Evolutionary conservation across 164 flowering plant species (phyloP).

Genomic region (Euptelea pleiosperma): DNA sequence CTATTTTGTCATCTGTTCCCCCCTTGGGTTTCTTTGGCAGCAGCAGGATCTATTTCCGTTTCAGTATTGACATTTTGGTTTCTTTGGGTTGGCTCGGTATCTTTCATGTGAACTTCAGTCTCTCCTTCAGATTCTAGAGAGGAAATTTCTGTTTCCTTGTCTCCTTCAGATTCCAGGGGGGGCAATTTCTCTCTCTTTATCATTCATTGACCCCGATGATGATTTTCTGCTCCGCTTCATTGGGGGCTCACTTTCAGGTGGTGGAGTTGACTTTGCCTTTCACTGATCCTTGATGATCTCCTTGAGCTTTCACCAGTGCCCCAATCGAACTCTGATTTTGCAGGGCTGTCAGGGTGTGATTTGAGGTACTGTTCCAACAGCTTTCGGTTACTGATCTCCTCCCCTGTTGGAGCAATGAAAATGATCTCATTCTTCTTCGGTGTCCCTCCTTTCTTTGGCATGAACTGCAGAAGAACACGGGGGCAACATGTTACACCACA

Average conservation of each 20-base stretch:
- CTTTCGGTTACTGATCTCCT: slow-evolving; percentile 55
- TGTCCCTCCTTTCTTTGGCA: slow-evolving; percentile 59
- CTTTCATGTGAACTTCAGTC: slow-evolving; percentile 26
- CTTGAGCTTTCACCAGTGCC: slow-evolving; percentile 85
- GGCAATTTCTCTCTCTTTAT: slow-evolving; percentile 28
- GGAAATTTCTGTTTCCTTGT: too few species aligned
- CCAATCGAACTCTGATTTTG: slow-evolving; percentile 74
- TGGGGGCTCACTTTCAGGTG: slow-evolving; percentile 39
- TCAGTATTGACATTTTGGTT: too few species aligned
- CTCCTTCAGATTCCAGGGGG: slow-evolving; percentile 28
- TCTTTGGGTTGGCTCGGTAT: slow-evolving; percentile 24
- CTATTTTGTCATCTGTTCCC: slow-evolving; percentile 17
- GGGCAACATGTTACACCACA: too few species aligned
- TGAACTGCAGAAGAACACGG: slow-evolving; percentile 59
- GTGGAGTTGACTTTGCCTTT: slow-evolving; percentile 58
- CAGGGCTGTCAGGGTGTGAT: slow-evolving; percentile 67
- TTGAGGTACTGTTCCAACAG: slow-evolving; percentile 82
- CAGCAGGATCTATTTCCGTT: background rate
- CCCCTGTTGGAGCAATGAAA: slow-evolving; percentile 77
- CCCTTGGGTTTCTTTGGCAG: slow-evolving; percentile 5
- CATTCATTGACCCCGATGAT: slow-evolving; percentile 30
- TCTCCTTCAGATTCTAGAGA: too few species aligned
- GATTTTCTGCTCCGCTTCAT: slow-evolving; percentile 47
- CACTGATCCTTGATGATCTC: slow-evolving; percentile 77
- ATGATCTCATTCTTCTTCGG: slow-evolving; percentile 71